Base-by-base conservation (phyloP, 2,329 filamentous ascomycete species). In the Aspergillus transmontanensis region DNA sequence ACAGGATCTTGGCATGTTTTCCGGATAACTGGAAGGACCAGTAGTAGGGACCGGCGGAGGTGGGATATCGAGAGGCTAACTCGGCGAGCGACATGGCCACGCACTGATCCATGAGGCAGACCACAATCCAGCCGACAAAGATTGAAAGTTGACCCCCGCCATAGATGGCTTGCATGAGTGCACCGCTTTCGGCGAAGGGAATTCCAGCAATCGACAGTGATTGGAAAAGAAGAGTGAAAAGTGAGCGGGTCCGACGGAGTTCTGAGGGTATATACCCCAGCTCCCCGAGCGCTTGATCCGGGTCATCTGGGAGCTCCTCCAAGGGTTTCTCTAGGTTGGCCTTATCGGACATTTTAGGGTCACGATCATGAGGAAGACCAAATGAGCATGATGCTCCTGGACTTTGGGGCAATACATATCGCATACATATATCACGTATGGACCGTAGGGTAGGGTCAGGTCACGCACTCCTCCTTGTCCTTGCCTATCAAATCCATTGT, bases 201-300 rank as follows among this genome's bases (percentile, higher is more conserved):
- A 88, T 85, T 23, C 86, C 86, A 34, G 86, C 85, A 34, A 88
- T 88, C 26, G 86, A 85, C 9, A 89, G 76, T 0, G 84, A 84
- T 72, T 88, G 86, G 72, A 89, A 89, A 14, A 89, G 78, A 1
- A 89, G 76, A 0, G 86, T 88, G 65, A 84, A 80, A 69, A 88
- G 81, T 0, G 86, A 88, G 36, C 87, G 82, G 65, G 89, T 89
- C 26, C 86, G 83, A 23, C 74, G 77, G 21, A 89, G 77, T 69
- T 87, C 85, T 7, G 39, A 41, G 39, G 16, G 39, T 10, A 32
- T 12, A 41, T 41, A 41, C 6, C 39, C 39, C 39, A 41, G 39
- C 39, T 41, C 39, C 39, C 39, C 39, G 19, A 41, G 39, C 7
- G 39, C 39, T 6, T 41, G 39, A 10, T 41, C 39, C 0, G 39